These are phyloP conservation scores for Colletotrichum salicis DNA, from an alignment of 2,329 filamentous ascomycete species.

Conservation along the genomic window DNA sequence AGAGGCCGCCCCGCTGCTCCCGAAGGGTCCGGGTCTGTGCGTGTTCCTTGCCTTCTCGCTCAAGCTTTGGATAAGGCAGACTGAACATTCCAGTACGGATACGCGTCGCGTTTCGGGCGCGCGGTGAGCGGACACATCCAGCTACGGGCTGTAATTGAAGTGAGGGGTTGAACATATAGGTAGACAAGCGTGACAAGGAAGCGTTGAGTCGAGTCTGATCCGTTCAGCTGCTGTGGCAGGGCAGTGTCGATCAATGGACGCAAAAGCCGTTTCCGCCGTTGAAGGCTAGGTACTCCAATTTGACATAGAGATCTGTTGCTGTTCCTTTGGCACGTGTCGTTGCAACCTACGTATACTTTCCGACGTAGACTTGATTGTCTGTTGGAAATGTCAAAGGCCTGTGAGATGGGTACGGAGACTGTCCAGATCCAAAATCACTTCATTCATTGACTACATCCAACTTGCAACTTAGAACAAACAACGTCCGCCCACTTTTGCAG, in stretches of 20 bases:
- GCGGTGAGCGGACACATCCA: not conserved
- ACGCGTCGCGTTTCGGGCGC: not conserved
- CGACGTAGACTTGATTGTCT: not conserved
- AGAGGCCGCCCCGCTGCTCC: slow-evolving; percentile 1
- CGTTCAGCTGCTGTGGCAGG: not conserved
- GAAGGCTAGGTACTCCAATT: too few species aligned
- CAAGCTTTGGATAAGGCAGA: too few species aligned
- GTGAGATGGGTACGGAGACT: not conserved
- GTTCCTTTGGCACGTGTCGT: not conserved
- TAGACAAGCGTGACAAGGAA: not conserved
- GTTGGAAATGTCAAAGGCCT: not conserved
- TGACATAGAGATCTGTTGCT: not conserved
- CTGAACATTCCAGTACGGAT: not conserved
- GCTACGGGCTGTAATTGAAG: not conserved
- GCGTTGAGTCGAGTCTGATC: not conserved
- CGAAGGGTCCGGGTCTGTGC: not conserved
- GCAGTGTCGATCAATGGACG: not conserved
- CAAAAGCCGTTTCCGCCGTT: not conserved
- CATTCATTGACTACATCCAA: not conserved
- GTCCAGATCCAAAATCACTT: not conserved
- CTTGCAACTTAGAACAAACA: not conserved
- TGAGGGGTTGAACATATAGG: not conserved
- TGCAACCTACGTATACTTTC: not conserved
- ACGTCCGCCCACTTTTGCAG: not conserved
- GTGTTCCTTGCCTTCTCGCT: too few species aligned